A percentile compares a stretch with the other conserved stretches of the same genome.
Conservation (phyloP, 1,139 yeast species). For the Suhomyces terraborum region DNA sequence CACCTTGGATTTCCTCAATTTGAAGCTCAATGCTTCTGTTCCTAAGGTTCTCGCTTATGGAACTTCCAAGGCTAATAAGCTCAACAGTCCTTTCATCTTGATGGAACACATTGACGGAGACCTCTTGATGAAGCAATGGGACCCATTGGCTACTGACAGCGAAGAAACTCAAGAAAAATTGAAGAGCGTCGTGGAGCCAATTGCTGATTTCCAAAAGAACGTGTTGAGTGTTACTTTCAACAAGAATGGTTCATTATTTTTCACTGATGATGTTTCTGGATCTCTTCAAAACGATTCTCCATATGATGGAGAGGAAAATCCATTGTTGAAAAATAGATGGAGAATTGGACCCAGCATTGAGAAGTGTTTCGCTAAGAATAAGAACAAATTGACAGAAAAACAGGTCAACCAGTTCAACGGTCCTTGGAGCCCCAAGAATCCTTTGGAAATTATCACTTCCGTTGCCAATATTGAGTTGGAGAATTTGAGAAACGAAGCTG, state of each 20-base stretch:
- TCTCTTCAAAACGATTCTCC: conserved; percentile 49
- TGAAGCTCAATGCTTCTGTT: conserved; percentile 56
- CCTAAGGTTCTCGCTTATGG: conserved; percentile 81
- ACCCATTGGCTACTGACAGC: conserved; percentile 61
- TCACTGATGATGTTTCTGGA: conserved; percentile 58
- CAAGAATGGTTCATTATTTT: conserved; percentile 80
- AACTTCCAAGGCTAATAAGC: conserved; percentile 57
- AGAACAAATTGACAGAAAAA: conserved; percentile 47
- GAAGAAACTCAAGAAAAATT: conserved; percentile 45
- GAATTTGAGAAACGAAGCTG: conserved; percentile 36
- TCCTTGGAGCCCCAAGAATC: conserved; percentile 68
- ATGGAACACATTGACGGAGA: conserved; percentile 81
- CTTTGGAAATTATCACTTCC: conserved; percentile 60
- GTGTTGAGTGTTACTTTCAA: conserved; percentile 59
- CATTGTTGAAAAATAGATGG: conserved; percentile 67
- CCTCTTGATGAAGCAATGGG: conserved; percentile 85
- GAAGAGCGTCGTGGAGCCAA: conserved; percentile 58
- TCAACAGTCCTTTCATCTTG: conserved; percentile 74
- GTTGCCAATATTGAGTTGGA: conserved; percentile 71
- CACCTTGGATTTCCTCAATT: conserved; percentile 74
- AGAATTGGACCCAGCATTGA: conserved; percentile 90
- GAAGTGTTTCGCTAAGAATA: conserved; percentile 71
- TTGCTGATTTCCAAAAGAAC: conserved; percentile 60
- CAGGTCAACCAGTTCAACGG: conserved; percentile 58
- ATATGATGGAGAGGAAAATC: conserved; percentile 64